Evolutionary conservation across 2,329 filamentous ascomycete genomes (phyloP), one percentile per base, ranked within the genome.

Genomic region (Fusarium odoratissimum): DNA sequence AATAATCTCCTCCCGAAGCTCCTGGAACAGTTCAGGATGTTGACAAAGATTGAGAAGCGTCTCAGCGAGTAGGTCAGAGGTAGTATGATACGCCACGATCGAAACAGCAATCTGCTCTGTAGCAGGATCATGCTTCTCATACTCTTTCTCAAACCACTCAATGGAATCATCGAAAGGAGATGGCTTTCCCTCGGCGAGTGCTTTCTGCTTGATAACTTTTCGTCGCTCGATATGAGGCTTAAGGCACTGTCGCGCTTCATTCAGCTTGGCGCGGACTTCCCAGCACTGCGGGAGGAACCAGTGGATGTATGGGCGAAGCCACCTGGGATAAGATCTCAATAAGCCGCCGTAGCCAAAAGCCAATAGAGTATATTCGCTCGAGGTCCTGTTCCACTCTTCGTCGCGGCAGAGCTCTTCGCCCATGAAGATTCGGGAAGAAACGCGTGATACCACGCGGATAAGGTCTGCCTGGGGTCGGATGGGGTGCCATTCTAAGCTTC

Each of bases 51-150:
- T 64, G 0, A 68, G 31, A 41, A 78, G 63, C 0, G 67, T 70
- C 31, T 74, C 65, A 1, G 62, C 57, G 1, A 78, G 42, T 8
- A 77, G 9, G 16, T 79, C 77, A 6, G 84, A 82, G 0, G 87
- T 88, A 1, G 88, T 90, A 76, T 89, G 87, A 31, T 89, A 88
- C 8, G 86, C 85, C 2, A 86, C 88, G 41, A 88, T 84, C 1
- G 82, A 80, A 31, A 80, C 76, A 2, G 52, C 44, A 6, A 78
- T 58, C 42, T 79, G 77, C 2, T 62, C 57, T 1, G 56, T 30
- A 3, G 58, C 71, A 0, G 70, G 51, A 7, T 77, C 73, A 19
- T 71, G 64, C 8, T 67, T 61, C 11, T 86, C 48, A 2, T 86
- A 46, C 83, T 80, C 16, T 82, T 79, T 60, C 1, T 89, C 87